Percentiles rank a stretch among this genome's conserved stretches.
These are phyloP conservation scores for Kondoa malvinella DNA, from an alignment of 768 basidiomycete species.

Conservation along the genomic window DNA sequence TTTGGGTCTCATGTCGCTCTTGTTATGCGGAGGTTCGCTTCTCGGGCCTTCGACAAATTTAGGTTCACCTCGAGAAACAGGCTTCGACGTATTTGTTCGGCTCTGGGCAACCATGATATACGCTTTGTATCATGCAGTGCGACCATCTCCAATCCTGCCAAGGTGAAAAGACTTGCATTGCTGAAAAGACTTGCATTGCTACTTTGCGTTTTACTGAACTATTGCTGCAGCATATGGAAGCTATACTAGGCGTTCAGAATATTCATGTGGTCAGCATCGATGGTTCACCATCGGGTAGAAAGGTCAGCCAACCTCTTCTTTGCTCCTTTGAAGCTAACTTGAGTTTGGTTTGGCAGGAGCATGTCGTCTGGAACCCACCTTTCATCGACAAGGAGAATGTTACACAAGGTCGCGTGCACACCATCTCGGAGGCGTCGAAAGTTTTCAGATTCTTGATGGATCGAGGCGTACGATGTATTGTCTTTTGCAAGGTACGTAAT, in stretches of 20 bases:
- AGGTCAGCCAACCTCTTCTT: slow-evolving; percentile 29
- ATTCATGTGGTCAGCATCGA: slow-evolving; percentile 57
- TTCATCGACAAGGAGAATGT: slow-evolving; percentile 43
- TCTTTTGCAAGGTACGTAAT: slow-evolving; percentile 44
- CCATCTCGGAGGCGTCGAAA: slow-evolving; percentile 50
- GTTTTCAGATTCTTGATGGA: slow-evolving; percentile 70
- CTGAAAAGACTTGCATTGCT: slow-evolving; percentile 2
- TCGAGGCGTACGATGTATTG: slow-evolving; percentile 56
- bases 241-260: slow-evolving; percentile 53
- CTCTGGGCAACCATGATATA: slow-evolving; percentile 25
- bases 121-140: slow-evolving; percentile 71
- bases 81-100: slow-evolving; percentile 21
- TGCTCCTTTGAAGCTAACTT: neutral
- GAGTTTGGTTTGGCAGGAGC: slow-evolving; percentile 35
- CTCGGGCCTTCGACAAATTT: slow-evolving; percentile 30
- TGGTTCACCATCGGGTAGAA: slow-evolving; percentile 62
- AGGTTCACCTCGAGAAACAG: slow-evolving; percentile 6
- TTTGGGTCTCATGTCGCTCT: slow-evolving; percentile 74
- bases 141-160: slow-evolving; percentile 56
- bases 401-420: slow-evolving; percentile 41
- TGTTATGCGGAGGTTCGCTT: slow-evolving; percentile 60
- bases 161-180: slow-evolving; percentile 9
- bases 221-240: slow-evolving; percentile 49
- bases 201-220: neutral
- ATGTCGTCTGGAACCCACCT: slow-evolving; percentile 59